These are phyloP conservation scores for Diplosphaera chodatii DNA, from an alignment of 139 green algal species.

Conservation along the genomic window DNA sequence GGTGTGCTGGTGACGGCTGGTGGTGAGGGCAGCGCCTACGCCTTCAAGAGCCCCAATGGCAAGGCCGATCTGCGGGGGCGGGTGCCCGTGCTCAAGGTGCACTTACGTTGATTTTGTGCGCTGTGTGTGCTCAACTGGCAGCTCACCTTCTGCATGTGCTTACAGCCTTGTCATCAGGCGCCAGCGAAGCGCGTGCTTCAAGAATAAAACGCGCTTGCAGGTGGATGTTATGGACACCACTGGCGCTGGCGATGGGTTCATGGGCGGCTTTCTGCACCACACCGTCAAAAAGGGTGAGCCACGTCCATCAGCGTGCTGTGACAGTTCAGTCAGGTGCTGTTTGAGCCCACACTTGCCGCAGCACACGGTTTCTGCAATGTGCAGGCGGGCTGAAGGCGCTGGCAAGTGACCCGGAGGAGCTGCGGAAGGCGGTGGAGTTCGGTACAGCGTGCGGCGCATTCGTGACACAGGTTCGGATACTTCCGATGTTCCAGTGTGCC, in stretches of 20 bases:
- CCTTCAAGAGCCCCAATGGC: conserved; percentile 36
- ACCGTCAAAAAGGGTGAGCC: conserved; percentile 11
- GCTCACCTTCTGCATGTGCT: too few species aligned
- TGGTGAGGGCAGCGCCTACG: conserved; percentile 65
- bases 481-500: too few species aligned
- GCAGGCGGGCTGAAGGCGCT: conserved; percentile 57
- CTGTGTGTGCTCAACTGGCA: too few species aligned
- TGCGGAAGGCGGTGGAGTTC: conserved; percentile 63
- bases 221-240: conserved; percentile 80
- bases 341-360: too few species aligned
- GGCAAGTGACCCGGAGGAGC: conserved; percentile 23
- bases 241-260: conserved; percentile 84
- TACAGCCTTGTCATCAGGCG: too few species aligned
- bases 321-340: too few species aligned
- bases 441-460: conserved; percentile 45
- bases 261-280: conserved; percentile 63
- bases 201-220: too few species aligned
- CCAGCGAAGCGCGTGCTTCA: too few species aligned
- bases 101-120: too few species aligned
- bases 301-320: too few species aligned
- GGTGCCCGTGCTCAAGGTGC: conserved; percentile 48
- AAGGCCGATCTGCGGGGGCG: conserved; percentile 49
- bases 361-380: too few species aligned
- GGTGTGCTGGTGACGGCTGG: conserved; percentile 79
- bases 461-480: conserved; percentile 38